phyloP scores from a whole-genome alignment of 352 stramenopile genomes.

The Globisporangium lucens region DNA sequence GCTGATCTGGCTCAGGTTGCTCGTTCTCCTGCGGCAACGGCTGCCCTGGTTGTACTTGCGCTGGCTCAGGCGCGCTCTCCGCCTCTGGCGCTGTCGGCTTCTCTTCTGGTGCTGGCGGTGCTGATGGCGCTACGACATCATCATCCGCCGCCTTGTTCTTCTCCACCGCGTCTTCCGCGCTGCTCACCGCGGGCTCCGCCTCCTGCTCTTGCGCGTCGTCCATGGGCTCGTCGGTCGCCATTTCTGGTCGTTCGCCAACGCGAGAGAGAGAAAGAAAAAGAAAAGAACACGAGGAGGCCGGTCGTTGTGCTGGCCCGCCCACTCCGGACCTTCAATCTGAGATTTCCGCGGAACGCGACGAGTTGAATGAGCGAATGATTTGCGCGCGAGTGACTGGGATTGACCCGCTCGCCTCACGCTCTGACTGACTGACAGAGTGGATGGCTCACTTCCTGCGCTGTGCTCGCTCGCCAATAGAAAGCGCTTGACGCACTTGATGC shows the following conservation, averaged over 20 bases:
- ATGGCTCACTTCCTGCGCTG: conserved; percentile 8
- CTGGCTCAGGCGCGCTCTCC: neutral
- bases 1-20: neutral
- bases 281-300: conserved; percentile 1
- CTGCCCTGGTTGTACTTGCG: neutral
- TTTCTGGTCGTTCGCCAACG: neutral
- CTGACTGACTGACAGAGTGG: neutral
- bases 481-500: conserved; percentile 3
- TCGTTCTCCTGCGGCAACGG: neutral
- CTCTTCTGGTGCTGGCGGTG: neutral
- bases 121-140: neutral
- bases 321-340: neutral
- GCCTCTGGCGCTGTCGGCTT: neutral
- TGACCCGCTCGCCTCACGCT: neutral
- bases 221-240: conserved; percentile 1
- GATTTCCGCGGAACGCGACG: conserved; percentile 8
- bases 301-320: neutral
- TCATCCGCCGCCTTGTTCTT: neutral
- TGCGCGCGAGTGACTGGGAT: neutral
- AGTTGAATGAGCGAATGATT: neutral
- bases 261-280: neutral
- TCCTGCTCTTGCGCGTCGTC: neutral
- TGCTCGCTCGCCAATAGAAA: conserved; percentile 3
- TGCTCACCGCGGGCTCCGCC: neutral
- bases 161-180: neutral